Conservation (phyloP, 1,284 basidiomycete species). For the Fomitopsis betulina region DNA sequence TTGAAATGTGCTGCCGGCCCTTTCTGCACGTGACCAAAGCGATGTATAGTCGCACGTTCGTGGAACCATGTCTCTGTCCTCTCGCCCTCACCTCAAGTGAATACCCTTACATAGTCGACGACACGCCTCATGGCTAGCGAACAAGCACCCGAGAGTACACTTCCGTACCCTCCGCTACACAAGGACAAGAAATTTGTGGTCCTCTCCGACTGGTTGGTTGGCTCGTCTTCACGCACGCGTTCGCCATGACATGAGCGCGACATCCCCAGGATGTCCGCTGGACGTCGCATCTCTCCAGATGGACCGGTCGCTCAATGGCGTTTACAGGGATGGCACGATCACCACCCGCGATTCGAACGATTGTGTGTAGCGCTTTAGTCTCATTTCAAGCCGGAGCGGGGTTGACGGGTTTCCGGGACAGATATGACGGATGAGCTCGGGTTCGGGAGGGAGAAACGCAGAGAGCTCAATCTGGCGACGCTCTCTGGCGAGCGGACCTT, state of each 20-base stretch:
- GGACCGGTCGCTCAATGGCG: not conserved
- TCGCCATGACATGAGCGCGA: not conserved
- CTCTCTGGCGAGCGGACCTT: conserved; percentile 66
- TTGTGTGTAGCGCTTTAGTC: conserved; percentile 45
- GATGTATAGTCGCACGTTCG: too few relatives aligned
- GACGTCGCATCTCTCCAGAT: not conserved
- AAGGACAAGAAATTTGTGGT: conserved; percentile 81
- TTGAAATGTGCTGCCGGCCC: too few relatives aligned
- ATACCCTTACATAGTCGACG: too few relatives aligned
- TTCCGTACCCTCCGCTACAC: conserved; percentile 79
- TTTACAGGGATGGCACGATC: conserved; percentile 84
- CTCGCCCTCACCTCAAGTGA: too few relatives aligned
- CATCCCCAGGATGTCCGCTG: not conserved
- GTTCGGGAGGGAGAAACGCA: conserved; percentile 63
- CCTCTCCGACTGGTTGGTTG: conserved; percentile 81
- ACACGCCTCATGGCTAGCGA: conserved; percentile 9
- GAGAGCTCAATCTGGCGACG: conserved; percentile 69
- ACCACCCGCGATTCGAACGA: conserved; percentile 90
- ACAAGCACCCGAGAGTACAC: conserved; percentile 50
- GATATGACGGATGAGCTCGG: conserved; percentile 79
- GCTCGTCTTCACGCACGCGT: conserved; percentile 13
- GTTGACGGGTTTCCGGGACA: conserved; percentile 25
- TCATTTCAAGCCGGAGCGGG: not conserved
- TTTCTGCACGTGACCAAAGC: too few relatives aligned
- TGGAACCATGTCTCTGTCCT: too few relatives aligned